These are phyloP conservation scores for Verticillium nubilum DNA, from an alignment of 2,329 filamentous ascomycete genomes.

Conservation along the genomic window DNA sequence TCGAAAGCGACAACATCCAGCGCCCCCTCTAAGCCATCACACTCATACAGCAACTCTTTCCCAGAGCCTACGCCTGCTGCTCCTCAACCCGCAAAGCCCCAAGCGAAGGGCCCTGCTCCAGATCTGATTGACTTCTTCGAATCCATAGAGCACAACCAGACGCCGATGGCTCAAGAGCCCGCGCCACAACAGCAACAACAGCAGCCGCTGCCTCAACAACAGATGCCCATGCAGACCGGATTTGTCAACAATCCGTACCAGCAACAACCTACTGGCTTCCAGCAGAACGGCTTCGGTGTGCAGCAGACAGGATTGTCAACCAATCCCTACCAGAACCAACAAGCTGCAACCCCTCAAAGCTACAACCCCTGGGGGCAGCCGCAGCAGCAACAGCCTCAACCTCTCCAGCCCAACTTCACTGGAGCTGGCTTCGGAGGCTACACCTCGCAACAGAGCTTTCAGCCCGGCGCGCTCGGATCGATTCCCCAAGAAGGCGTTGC, in stretches of 20 bases:
- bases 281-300: constrained; percentile 33
- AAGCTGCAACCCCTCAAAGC: constrained; percentile 31
- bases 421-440: constrained; percentile 84
- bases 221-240: constrained; percentile 18
- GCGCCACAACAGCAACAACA: constrained; percentile 24
- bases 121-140: constrained; percentile 94
- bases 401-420: constrained; percentile 46
- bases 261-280: constrained; percentile 22
- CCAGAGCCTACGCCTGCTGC: constrained; percentile 23
- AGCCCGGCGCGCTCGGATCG: constrained; percentile 44
- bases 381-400: constrained; percentile 33
- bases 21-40: constrained; percentile 29
- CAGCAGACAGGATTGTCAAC: constrained; percentile 34
- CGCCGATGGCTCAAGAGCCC: constrained; percentile 50
- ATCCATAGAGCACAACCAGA: constrained; percentile 86
- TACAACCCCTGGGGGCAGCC: constrained; percentile 23
- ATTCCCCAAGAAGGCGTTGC: constrained; percentile 54
- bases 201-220: constrained; percentile 13
- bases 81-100: constrained; percentile 34
- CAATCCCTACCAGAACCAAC: constrained; percentile 36
- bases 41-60: constrained; percentile 34
- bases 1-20: constrained; percentile 27
- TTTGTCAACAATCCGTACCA: constrained; percentile 19
- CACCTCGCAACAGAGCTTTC: constrained; percentile 57
- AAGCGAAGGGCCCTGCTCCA: constrained; percentile 59